Evolutionary conservation across 148 eudicot genomes (phyloP), one percentile per base, ranked within the genome.

Genomic region (Suaeda aralocaspica): DNA sequence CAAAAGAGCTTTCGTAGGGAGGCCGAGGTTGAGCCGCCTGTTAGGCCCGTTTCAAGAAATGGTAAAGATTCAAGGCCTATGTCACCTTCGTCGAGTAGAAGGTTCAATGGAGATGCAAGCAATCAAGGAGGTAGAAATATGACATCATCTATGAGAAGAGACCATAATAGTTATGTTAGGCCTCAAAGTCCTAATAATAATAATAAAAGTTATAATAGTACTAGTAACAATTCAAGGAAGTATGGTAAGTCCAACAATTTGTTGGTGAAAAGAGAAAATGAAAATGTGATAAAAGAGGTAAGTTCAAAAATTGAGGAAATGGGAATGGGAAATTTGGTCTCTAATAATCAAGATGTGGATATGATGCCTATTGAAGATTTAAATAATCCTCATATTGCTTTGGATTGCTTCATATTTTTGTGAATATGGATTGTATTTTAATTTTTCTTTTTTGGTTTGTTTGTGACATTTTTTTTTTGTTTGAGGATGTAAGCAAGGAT

Each of bases 341-440:
- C 76, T 22, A 60, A 36, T 36, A 36, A 51, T 13, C 79, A 69
- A 75, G 87, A 81, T 41, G 58, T 78, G 59, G 85, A 81, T 16
- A 53, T 48, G 69, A 57, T 81, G 63, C 80, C 85, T 0, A 74
- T 80, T 79, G 93, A 91, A 74, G 96, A 91, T 70, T 74, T 78
- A 28, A 76, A 83, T 42, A 91, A 88, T 76, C 96, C 96, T 66
- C 91, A 71, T 51, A 88, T 91, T 64, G 85, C 96, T n/a, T 84
- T 91, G 82, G 96, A 88, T 71, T 91, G 96, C 77, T 91, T 88
- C 75, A 86, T 91, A 67, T 91, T 91, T 78, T 79, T 91, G 69
- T 91, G 72, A 80, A 67, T 8, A 59, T 13, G 6, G 0, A 26
- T 10, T 4, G 64, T 63, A n/a, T 21, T 46, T 16, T 21, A n/a